Percentiles rank a stretch among this genome's conserved stretches.
Conservation (phyloP, 768 basidiomycete genomes). For the Cystobasidium onofrii region DNA sequence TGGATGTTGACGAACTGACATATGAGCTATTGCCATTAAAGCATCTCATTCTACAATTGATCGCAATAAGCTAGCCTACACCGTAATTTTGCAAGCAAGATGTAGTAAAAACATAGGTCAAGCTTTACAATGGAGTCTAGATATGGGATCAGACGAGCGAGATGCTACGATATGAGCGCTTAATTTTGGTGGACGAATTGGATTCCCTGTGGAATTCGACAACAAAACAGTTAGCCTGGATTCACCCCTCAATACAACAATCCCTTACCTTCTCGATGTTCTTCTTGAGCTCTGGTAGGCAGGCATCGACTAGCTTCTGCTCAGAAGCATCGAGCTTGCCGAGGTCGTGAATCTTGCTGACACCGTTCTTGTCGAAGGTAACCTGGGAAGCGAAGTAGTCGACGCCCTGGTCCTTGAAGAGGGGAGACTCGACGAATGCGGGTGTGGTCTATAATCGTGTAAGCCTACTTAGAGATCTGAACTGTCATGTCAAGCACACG, state of each 20-base stretch:
- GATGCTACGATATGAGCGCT: background rate
- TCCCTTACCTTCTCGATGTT: constrained; percentile 36
- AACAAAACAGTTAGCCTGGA: background rate
- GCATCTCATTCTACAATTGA: no score
- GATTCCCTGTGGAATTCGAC: background rate
- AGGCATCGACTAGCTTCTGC: constrained; percentile 73
- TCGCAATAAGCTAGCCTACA: no score
- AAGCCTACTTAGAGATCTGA: background rate
- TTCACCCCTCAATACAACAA: background rate
- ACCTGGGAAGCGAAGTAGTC: constrained; percentile 92
- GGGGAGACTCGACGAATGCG: constrained; percentile 65
- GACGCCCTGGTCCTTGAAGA: constrained; percentile 75
- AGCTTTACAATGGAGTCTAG: background rate
- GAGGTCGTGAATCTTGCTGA: constrained; percentile 81
- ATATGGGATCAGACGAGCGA: background rate
- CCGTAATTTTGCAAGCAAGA: no score
- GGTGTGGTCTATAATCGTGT: constrained; percentile 17
- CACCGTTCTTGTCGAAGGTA: constrained; percentile 82
- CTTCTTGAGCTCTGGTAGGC: constrained; percentile 75
- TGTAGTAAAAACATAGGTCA: no score
- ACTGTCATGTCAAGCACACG: constrained; percentile 17
- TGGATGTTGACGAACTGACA: no score
- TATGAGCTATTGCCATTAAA: no score
- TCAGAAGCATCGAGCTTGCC: constrained; percentile 72
- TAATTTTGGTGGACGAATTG: constrained; percentile 11